phyloP scores from a whole-genome alignment of 2,329 filamentous ascomycete species.

The Escovopsis weberi region DNA sequence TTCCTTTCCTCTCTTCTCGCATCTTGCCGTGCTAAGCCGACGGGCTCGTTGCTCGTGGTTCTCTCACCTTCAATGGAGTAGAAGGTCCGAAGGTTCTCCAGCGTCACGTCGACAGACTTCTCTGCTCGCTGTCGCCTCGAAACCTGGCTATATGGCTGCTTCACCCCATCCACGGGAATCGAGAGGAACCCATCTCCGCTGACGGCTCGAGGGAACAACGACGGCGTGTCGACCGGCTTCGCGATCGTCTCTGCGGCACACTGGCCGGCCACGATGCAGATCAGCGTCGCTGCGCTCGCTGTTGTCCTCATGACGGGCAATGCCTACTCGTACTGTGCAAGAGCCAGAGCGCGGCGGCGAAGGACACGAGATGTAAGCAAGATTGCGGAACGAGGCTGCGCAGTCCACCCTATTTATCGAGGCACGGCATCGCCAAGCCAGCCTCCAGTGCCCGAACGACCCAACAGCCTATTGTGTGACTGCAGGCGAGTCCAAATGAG shows the following conservation, averaged over 20 bases:
- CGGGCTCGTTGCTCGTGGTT: not conserved
- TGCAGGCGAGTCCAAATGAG: too few relatives aligned
- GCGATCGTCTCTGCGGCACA: constrained; percentile 1
- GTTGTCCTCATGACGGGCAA: constrained; percentile 6
- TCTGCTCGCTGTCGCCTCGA: constrained; percentile 10
- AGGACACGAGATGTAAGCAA: not conserved
- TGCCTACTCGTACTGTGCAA: not conserved
- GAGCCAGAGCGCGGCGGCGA: not conserved
- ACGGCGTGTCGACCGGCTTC: not conserved
- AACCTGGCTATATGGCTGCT: constrained; percentile 8
- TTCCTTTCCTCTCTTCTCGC: not conserved
- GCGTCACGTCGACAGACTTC: constrained; percentile 15
- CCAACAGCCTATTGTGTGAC: too few relatives aligned
- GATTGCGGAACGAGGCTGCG: not conserved
- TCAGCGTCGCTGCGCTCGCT: constrained; percentile 3
- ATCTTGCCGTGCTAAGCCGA: not conserved
- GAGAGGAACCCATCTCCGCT: constrained; percentile 23
- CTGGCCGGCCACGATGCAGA: constrained; percentile 6
- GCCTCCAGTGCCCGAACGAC: not conserved
- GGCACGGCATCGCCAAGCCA: too few relatives aligned
- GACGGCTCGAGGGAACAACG: constrained; percentile 14
- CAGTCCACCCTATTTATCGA: too few relatives aligned
- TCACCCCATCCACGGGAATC: constrained; percentile 20
- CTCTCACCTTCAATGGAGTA: constrained; percentile 24
- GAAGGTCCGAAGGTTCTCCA: constrained; percentile 24